Evolutionary conservation across 1,284 basidiomycete genomes (phyloP).

Genomic region (Inonotus hispidus): DNA sequence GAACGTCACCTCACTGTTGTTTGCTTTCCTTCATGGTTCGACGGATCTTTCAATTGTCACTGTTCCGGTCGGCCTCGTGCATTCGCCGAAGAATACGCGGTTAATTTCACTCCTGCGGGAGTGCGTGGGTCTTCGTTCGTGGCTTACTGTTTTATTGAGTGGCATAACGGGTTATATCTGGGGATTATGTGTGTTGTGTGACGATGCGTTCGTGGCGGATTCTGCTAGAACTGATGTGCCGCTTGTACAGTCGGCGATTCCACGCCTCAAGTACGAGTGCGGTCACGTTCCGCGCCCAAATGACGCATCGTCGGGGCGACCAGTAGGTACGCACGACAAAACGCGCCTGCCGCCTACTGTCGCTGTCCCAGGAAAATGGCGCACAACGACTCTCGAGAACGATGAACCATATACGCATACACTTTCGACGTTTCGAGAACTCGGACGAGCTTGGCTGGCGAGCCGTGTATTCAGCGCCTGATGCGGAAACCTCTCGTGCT

Average conservation of each 20-base stretch:
- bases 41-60: background rate
- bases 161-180: too few species aligned
- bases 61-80: conserved; percentile 1
- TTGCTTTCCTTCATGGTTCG: background rate
- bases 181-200: too few species aligned
- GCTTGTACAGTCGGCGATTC: background rate
- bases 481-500: too few species aligned
- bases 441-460: background rate
- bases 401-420: background rate
- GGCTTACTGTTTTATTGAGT: background rate
- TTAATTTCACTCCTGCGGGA: background rate
- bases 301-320: background rate
- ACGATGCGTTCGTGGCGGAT: too few species aligned
- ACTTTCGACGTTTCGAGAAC: too few species aligned
- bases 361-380: background rate
- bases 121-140: background rate
- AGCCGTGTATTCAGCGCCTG: too few species aligned
- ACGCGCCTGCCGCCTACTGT: background rate
- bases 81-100: conserved; percentile 2
- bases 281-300: background rate
- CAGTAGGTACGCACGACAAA: background rate
- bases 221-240: background rate
- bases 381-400: background rate
- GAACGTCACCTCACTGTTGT: background rate
- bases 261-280: background rate